phyloP scores from a whole-genome alignment of 2,329 filamentous ascomycete species.

The Gaeumannomyces sp. region DNA sequence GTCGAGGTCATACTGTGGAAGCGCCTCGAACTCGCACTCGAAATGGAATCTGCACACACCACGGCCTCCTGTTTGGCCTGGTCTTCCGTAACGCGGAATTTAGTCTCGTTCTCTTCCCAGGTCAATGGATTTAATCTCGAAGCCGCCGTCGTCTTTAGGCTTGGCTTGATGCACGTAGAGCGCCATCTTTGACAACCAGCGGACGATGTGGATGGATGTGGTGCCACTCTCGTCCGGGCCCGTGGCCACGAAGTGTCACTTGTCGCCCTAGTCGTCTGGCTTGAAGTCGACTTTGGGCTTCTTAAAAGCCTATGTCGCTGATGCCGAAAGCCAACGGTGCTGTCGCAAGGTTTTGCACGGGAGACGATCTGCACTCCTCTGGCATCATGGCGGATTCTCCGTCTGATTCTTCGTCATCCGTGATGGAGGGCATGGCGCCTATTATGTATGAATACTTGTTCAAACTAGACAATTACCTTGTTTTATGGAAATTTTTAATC shows the following conservation, averaged over 20 bases:
- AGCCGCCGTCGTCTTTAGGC: not conserved
- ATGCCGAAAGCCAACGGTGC: too few relatives aligned
- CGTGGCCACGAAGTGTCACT: not conserved
- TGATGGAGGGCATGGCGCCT: too few relatives aligned
- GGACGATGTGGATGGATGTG: not conserved
- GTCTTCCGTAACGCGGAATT: not conserved
- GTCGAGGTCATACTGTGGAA: not conserved
- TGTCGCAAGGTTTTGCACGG: too few relatives aligned
- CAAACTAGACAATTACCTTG: too few relatives aligned
- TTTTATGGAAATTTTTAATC: too few relatives aligned
- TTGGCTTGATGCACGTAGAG: not conserved
- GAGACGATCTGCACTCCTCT: too few relatives aligned
- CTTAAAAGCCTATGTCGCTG: too few relatives aligned
- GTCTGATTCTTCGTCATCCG: too few relatives aligned
- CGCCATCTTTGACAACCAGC: not conserved
- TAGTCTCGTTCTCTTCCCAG: not conserved
- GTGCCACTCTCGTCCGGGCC: not conserved
- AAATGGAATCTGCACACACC: not conserved
- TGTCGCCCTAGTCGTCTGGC: too few relatives aligned
- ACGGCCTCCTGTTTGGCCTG: slow-evolving; percentile 1
- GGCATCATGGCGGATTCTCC: too few relatives aligned
- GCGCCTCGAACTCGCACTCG: not conserved
- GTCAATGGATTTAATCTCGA: not conserved
- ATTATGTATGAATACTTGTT: too few relatives aligned
- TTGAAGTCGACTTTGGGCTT: too few relatives aligned